These are phyloP conservation scores for Chalara sp. DNA, from an alignment of 2,329 filamentous ascomycete species.

Conservation along the genomic window DNA sequence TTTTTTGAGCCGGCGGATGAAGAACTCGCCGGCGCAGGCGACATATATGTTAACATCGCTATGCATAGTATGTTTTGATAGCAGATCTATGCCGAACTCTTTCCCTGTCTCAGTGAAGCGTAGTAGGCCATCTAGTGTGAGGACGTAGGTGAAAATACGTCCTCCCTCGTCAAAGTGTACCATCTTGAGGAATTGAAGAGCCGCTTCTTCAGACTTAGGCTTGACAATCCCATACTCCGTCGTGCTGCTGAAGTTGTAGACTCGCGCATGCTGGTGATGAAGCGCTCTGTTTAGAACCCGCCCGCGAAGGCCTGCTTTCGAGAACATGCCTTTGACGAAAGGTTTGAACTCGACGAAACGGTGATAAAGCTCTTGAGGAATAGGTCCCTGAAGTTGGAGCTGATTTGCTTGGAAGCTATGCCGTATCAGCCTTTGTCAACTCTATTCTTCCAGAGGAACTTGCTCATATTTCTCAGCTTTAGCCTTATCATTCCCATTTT, in stretches of 20 bases:
- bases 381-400: conserved; percentile 78
- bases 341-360: conserved; percentile 90
- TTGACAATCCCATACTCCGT: conserved; percentile 68
- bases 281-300: conserved; percentile 76
- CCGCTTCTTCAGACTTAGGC: conserved; percentile 61
- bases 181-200: conserved; percentile 76
- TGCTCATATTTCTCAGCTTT: conserved; percentile 65
- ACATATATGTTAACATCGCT: conserved; percentile 88
- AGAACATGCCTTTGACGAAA: conserved; percentile 86
- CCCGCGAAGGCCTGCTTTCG: conserved; percentile 67
- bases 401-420: conserved; percentile 85
- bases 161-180: conserved; percentile 81
- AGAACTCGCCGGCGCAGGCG: conserved; percentile 89
- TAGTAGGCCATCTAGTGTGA: conserved; percentile 79
- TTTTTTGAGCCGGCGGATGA: conserved; percentile 64
- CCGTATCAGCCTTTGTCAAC: conserved; percentile 9
- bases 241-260: conserved; percentile 79
- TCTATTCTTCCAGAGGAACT: conserved; percentile 23
- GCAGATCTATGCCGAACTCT: conserved; percentile 86
- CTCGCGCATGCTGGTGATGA: conserved; percentile 80
- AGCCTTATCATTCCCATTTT: conserved; percentile 30
- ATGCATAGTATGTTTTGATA: conserved; percentile 97
- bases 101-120: conserved; percentile 94
- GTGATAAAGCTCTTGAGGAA: conserved; percentile 76
- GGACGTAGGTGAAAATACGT: conserved; percentile 83